Conservation (phyloP, 2,329 filamentous ascomycete genomes). For the Pseudocercospora fuligena region DNA sequence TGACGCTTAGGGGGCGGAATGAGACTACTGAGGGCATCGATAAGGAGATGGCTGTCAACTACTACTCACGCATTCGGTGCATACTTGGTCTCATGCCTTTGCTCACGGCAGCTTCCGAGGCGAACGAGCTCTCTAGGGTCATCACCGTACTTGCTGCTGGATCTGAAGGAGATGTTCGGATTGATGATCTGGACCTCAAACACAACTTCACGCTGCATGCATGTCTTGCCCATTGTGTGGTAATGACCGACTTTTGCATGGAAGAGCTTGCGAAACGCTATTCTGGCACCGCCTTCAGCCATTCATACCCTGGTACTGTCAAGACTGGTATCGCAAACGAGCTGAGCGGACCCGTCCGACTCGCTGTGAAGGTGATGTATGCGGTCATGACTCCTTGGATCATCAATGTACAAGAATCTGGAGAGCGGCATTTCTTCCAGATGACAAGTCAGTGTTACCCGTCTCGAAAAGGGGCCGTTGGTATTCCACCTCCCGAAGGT, state of each 20-base stretch:
- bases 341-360: constrained; percentile 39
- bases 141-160: constrained; percentile 60
- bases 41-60: constrained; percentile 56
- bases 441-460: constrained; percentile 44
- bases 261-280: constrained; percentile 55
- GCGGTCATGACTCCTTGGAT: constrained; percentile 46
- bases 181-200: constrained; percentile 53
- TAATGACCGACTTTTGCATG: constrained; percentile 58
- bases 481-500: constrained; percentile 38
- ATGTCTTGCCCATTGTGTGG: constrained; percentile 49
- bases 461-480: constrained; percentile 29
- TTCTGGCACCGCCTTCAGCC: constrained; percentile 55
- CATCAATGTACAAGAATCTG: constrained; percentile 46
- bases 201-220: constrained; percentile 44
- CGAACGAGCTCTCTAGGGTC: constrained; percentile 55
- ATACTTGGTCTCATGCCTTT: constrained; percentile 62
- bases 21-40: constrained; percentile 65
- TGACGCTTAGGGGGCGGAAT: constrained; percentile 47
- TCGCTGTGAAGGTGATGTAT: constrained; percentile 43
- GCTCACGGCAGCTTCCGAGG: constrained; percentile 50
- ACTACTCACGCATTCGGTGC: constrained; percentile 64
- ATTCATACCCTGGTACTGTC: constrained; percentile 55
- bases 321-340: constrained; percentile 51
- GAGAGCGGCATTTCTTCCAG: constrained; percentile 53
- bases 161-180: constrained; percentile 57